phyloP scores from a whole-genome alignment of 305 asterid species.

The Rubia occidens region DNA sequence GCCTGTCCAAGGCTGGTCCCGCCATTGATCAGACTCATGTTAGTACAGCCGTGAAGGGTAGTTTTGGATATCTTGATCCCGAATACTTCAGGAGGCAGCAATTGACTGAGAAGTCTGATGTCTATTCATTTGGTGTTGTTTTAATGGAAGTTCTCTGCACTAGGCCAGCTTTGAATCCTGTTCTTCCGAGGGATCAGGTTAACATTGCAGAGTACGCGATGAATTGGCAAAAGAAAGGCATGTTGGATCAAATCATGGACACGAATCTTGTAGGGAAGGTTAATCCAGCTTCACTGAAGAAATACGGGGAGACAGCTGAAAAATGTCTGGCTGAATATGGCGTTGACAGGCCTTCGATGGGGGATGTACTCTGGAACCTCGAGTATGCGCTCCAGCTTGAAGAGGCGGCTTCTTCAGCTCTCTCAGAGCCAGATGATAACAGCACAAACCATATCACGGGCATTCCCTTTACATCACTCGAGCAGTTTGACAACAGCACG shows the following conservation, averaged over 20 bases:
- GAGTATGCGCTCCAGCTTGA: conserved; percentile 96
- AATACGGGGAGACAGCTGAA: conserved; percentile 95
- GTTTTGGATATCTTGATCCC: conserved; percentile 97
- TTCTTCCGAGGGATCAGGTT: conserved; percentile 92
- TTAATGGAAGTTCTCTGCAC: conserved; percentile 96
- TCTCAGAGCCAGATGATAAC: conserved; percentile 76
- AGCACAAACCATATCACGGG: conserved; percentile 86
- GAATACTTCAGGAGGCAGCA: conserved; percentile 97
- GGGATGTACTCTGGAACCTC: conserved; percentile 92
- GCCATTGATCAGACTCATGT: conserved; percentile 95
- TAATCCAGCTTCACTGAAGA: conserved; percentile 73
- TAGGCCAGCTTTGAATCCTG: conserved; percentile 93
- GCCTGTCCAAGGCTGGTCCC: conserved; percentile 91
- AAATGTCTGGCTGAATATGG: conserved; percentile 91
- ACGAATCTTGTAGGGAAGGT: conserved; percentile 73
- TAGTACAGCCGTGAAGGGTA: conserved; percentile 98
- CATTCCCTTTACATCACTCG: conserved; percentile 53
- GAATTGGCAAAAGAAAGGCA: conserved; percentile 97
- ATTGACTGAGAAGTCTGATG: conserved; percentile 95
- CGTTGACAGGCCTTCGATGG: conserved; percentile 97
- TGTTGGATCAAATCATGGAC: conserved; percentile 86
- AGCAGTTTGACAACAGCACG: conserved; percentile 78
- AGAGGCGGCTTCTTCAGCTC: conserved; percentile 84
- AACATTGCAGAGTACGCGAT: conserved; percentile 99
- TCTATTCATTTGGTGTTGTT: conserved; percentile 93